phyloP scores from a whole-genome alignment of 805 yeast species.

The Metschnikowia lochheadii region DNA sequence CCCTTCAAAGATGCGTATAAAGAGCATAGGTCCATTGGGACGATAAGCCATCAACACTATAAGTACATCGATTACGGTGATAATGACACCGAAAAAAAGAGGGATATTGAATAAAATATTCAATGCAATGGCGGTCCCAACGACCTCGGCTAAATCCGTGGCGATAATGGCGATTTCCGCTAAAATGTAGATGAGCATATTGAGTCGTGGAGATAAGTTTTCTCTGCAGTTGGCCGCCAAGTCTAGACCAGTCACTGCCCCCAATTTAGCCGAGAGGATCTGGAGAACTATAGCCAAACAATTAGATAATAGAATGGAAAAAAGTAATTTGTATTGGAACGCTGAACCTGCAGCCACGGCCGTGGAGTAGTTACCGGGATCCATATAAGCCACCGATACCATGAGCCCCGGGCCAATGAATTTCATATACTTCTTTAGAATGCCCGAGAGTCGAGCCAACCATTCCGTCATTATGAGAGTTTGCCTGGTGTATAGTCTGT shows the following conservation, averaged over 20 bases:
- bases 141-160: slow-evolving; percentile 94
- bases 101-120: slow-evolving; percentile 82
- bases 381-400: slow-evolving; percentile 96
- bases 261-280: slow-evolving; percentile 78
- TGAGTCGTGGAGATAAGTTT: slow-evolving; percentile 61
- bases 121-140: slow-evolving; percentile 94
- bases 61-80: slow-evolving; percentile 83
- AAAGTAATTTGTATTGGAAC: slow-evolving; percentile 72
- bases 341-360: slow-evolving; percentile 94
- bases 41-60: slow-evolving; percentile 83
- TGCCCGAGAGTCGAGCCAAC: slow-evolving; percentile 9
- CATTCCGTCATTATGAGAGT: neutral
- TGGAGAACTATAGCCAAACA: slow-evolving; percentile 85
- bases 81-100: slow-evolving; percentile 71
- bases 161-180: slow-evolving; percentile 93
- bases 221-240: slow-evolving; percentile 82
- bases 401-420: slow-evolving; percentile 94
- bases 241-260: slow-evolving; percentile 92
- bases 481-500: neutral
- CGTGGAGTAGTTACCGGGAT: slow-evolving; percentile 95
- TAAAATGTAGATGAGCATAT: slow-evolving; percentile 60
- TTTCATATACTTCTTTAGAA: slow-evolving; percentile 46
- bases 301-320: slow-evolving; percentile 75
- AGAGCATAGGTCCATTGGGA: slow-evolving; percentile 75
- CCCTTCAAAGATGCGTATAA: slow-evolving; percentile 76